phyloP scores from a whole-genome alignment of 2,329 filamentous ascomycete genomes.

The Rhynchosporium agropyri region DNA sequence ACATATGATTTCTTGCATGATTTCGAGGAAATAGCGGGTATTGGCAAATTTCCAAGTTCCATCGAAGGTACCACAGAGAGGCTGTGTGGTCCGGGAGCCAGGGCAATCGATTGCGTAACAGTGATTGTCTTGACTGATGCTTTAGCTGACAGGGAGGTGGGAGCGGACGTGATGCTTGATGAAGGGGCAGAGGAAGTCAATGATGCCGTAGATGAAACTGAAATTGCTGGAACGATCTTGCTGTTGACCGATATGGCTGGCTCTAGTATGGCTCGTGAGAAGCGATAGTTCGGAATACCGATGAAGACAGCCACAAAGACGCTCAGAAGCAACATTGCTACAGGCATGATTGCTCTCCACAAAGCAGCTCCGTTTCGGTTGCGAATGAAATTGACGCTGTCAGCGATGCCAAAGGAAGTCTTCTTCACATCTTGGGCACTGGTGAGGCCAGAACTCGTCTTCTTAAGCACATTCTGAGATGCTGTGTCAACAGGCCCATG shows the following conservation, averaged over 20 bases:
- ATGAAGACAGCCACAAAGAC: slow-evolving; percentile 33
- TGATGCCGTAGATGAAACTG: slow-evolving; percentile 26
- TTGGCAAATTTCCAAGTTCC: slow-evolving; percentile 38
- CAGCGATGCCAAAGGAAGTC: slow-evolving; percentile 24
- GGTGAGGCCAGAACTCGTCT: slow-evolving; percentile 17
- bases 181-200: slow-evolving; percentile 15
- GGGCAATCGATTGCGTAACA: slow-evolving; percentile 42
- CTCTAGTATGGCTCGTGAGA: slow-evolving; percentile 29
- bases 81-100: slow-evolving; percentile 43
- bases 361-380: slow-evolving; percentile 27
- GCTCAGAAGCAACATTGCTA: slow-evolving; percentile 35
- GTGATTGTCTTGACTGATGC: slow-evolving; percentile 41
- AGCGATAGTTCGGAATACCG: slow-evolving; percentile 31
- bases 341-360: slow-evolving; percentile 36
- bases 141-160: slow-evolving; percentile 35
- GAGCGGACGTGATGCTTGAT: slow-evolving; percentile 31
- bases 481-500: slow-evolving; percentile 33
- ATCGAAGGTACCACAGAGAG: slow-evolving; percentile 48
- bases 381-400: slow-evolving; percentile 31
- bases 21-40: slow-evolving; percentile 27
- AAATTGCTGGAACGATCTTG: slow-evolving; percentile 37
- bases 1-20: slow-evolving; percentile 39
- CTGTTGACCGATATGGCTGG: slow-evolving; percentile 42
- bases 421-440: slow-evolving; percentile 33
- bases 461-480: slow-evolving; percentile 18